Percentiles rank a stretch among this genome's conserved stretches.
These are phyloP conservation scores for Scheffersomyces segobiensis DNA, from an alignment of 1,139 yeast species.

Conservation along the genomic window DNA sequence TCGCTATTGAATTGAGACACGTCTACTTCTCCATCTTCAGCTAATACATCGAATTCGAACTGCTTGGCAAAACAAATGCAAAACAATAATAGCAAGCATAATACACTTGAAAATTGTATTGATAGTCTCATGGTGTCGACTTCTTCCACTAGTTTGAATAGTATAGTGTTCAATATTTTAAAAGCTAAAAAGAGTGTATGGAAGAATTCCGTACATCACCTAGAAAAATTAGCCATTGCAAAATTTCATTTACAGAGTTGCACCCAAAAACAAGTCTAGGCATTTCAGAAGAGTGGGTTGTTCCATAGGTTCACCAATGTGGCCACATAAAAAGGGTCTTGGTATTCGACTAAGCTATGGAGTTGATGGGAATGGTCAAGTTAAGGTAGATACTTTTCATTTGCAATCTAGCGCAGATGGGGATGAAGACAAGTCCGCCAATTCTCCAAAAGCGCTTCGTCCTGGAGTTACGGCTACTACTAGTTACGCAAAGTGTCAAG, in stretches of 20 bases:
- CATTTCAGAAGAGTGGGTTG: not conserved
- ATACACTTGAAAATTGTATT: not conserved
- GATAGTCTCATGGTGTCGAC: not conserved
- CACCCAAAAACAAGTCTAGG: not conserved
- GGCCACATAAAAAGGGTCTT: constrained; percentile 23
- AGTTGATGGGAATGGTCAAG: constrained; percentile 19
- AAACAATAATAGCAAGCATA: not conserved
- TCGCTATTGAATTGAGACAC: constrained; percentile 6
- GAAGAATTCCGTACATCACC: not conserved
- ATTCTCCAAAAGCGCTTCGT: not conserved
- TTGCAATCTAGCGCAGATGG: not conserved
- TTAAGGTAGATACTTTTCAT: not conserved
- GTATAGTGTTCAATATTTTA: no score
- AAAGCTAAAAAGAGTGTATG: not conserved
- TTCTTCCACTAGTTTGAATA: not conserved
- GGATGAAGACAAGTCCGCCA: not conserved
- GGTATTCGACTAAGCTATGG: constrained; percentile 27
- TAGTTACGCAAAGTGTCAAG: constrained; percentile 26
- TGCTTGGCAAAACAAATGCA: constrained; percentile 3
- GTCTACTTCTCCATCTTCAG: constrained; percentile 5
- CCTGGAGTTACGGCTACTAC: constrained; percentile 9
- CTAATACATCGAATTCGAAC: constrained; percentile 16
- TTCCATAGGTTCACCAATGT: constrained; percentile 12
- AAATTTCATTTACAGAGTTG: not conserved
- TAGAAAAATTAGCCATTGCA: not conserved